phyloP scores from a whole-genome alignment of 2,329 filamentous ascomycete genomes.

The Raffaelea arxii region DNA sequence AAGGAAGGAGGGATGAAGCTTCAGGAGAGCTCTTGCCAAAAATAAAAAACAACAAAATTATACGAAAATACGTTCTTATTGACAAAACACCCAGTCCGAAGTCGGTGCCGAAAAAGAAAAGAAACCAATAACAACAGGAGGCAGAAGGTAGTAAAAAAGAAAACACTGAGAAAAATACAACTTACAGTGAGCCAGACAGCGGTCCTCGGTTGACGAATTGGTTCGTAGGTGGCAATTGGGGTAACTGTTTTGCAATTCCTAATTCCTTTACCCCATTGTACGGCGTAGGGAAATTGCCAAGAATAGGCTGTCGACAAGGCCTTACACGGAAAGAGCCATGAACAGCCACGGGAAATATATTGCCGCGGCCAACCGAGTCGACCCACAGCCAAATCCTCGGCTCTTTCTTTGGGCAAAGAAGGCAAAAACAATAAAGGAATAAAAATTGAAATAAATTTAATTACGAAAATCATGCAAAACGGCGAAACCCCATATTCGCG shows the following conservation, averaged over 20 bases:
- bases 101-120: no score
- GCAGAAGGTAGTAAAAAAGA: background rate
- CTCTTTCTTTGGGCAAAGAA: no score
- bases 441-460: no score
- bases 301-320: no score
- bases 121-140: background rate
- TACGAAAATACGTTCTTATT: background rate
- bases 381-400: background rate
- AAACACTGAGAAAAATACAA: background rate
- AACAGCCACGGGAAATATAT: background rate
- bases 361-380: conserved; percentile 3
- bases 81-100: no score
- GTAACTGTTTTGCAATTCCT: no score
- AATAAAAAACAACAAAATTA: background rate
- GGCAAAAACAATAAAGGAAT: no score
- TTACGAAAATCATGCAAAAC: no score
- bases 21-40: background rate
- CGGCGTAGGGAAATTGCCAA: background rate
- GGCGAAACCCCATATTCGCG: no score
- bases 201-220: no score
- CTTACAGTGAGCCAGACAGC: background rate
- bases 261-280: no score
- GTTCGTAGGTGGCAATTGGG: no score
- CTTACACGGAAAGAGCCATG: background rate
- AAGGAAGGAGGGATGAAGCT: background rate